Evolutionary conservation across 108 stramenopile genomes (phyloP), one percentile per base, ranked within the genome.

Genomic region (Licmophora abbreviata): DNA sequence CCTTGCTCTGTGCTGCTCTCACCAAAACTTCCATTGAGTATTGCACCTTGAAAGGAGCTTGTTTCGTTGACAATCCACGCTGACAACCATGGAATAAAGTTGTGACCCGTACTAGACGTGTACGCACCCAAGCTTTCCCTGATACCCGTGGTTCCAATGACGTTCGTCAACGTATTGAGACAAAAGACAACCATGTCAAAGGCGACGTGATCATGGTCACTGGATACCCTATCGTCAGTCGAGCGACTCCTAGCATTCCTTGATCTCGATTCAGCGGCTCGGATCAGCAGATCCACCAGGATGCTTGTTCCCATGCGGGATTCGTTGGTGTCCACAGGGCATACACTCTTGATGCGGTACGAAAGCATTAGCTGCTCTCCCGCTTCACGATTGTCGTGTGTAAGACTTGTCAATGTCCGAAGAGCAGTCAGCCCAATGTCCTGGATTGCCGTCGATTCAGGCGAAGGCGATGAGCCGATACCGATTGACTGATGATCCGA

Each of bases 11-110:
- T 40, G 20, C 14, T 21, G 2, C 25, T 46, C n/a, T 46, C 25
- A 26, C 44, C 44, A 46, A 46, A 46, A 21, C 18, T 46, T 46
- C 44, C 44, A n/a, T 46, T n/a, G 3, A 46, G 44, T 40, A 46
- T 25, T 6, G 14, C 21, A 3, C 26, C 44, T 8, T 27, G 25
- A 55, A 48, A 28, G 14, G 8, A 48, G 25, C 10, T 37, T 37
- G 47, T 23, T 54, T 44, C 42, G 1, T 7, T 8, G 21, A 48
- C 54, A 26, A 55, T 18, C 54, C 26, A 46, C 3, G 14, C 23
- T 7, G 44, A 26, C 21, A 46, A 46, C 44, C 44, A 46, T 24
- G n/a, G n/a, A 7, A 46, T 3, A 46, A 46, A 46, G 24, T 35
- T 35, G 9, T 35, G 9, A 35, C 12, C 12, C 9, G 9, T 35